A percentile compares a stretch with the other conserved stretches of the same genome.
Evolutionary conservation across 768 basidiomycete genomes (phyloP).

Genomic region (Pleurotus ostreatus): DNA sequence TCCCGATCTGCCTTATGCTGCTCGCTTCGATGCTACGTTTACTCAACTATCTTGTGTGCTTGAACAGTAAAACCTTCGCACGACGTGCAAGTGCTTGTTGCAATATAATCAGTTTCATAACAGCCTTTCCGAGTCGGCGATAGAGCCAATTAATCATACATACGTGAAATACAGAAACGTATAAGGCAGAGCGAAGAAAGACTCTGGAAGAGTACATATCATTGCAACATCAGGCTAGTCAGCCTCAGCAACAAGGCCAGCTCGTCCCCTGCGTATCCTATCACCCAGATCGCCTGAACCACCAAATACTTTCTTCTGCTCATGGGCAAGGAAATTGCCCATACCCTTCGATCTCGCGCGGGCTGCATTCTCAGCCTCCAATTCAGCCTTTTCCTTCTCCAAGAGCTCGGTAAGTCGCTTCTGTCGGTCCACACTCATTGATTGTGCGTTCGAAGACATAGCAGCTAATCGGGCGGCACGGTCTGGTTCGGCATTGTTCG

Average conservation of each 20-base stretch:
- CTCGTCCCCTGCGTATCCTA: constrained; percentile 66
- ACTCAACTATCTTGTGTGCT: too few relatives aligned
- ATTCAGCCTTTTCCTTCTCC: constrained; percentile 74
- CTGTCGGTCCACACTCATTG: constrained; percentile 64
- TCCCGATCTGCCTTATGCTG: too few relatives aligned
- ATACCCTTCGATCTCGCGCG: constrained; percentile 72
- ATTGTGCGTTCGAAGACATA: constrained; percentile 76
- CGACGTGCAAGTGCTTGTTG: too few relatives aligned
- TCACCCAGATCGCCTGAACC: constrained; percentile 77
- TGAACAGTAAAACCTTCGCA: too few relatives aligned
- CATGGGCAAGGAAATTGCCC: constrained; percentile 76
- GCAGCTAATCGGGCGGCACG: constrained; percentile 87
- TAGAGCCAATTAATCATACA: too few relatives aligned
- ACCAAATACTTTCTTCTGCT: constrained; percentile 83
- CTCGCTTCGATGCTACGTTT: too few relatives aligned
- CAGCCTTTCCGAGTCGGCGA: too few relatives aligned
- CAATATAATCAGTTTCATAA: too few relatives aligned
- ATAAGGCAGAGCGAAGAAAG: neutral
- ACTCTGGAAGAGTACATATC: neutral
- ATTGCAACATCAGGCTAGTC: neutral
- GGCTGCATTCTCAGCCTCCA: constrained; percentile 65
- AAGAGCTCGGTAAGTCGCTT: constrained; percentile 65
- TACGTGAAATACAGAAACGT: neutral
- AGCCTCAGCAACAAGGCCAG: constrained; percentile 64
- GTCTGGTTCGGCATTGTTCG: constrained; percentile 35